phyloP scores from a whole-genome alignment of 768 basidiomycete species.

The Boletus pseudopeckii region DNA sequence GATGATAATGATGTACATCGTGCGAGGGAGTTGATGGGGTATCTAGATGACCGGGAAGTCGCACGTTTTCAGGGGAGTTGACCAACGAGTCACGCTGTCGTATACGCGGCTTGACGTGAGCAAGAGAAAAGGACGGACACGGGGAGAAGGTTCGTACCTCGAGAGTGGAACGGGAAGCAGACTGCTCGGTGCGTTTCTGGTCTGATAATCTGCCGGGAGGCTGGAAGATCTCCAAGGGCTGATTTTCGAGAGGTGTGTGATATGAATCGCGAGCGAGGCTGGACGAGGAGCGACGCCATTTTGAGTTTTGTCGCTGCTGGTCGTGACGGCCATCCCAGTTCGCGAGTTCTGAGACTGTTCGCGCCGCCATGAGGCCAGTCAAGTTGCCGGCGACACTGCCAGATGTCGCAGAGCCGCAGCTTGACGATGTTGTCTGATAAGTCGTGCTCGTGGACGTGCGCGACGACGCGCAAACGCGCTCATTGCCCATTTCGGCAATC shows the following conservation, averaged over 20 bases:
- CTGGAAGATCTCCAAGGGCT: background rate
- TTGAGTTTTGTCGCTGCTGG: slow-evolving; percentile 5
- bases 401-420: background rate
- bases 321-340: slow-evolving; percentile 17
- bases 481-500: slow-evolving; percentile 7
- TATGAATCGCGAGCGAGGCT: slow-evolving; percentile 10
- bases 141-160: slow-evolving; percentile 10
- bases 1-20: slow-evolving; percentile 2
- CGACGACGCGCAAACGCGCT: slow-evolving; percentile 8
- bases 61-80: slow-evolving; percentile 1
- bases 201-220: background rate
- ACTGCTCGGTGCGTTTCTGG: slow-evolving; percentile 8
- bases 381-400: background rate
- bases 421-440: slow-evolving; percentile 2
- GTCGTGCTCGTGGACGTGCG: background rate
- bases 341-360: slow-evolving; percentile 11
- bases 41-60: slow-evolving; percentile 6
- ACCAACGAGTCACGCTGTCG: slow-evolving; percentile 13
- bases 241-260: background rate
- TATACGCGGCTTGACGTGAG: slow-evolving; percentile 2
- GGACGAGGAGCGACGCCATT: slow-evolving; percentile 12
- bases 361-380: slow-evolving; percentile 12
- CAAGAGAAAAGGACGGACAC: background rate
- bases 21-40: slow-evolving; percentile 6
- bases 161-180: background rate